Evolutionary conservation across 2,329 filamentous ascomycete genomes (phyloP).

Genomic region (Trichoderma lentiforme): DNA sequence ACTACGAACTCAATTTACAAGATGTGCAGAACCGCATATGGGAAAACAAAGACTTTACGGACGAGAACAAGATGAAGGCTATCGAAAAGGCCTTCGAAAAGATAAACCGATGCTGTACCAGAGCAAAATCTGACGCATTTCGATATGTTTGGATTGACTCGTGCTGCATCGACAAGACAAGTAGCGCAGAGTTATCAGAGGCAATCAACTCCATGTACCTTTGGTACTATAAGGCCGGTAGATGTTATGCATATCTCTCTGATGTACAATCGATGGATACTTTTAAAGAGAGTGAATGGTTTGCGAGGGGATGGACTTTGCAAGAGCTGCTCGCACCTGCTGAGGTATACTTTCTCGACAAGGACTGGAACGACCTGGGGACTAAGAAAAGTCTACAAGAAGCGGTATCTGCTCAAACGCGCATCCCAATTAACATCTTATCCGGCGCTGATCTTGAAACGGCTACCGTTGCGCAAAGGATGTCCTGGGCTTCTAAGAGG

Average conservation of each 20-base stretch:
- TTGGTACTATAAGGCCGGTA: background rate
- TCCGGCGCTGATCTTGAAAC: conserved; percentile 5
- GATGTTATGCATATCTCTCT: background rate
- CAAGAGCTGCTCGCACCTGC: background rate
- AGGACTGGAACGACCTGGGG: background rate
- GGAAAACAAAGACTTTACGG: background rate
- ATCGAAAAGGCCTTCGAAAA: background rate
- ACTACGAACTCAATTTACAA: background rate
- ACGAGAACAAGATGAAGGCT: background rate
- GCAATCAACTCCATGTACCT: conserved; percentile 7
- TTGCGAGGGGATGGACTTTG: background rate
- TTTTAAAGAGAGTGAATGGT: background rate
- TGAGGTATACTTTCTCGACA: background rate
- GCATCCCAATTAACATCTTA: background rate
- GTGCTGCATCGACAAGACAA: background rate
- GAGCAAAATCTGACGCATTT: background rate
- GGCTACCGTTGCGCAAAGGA: conserved; percentile 19
- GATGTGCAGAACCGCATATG: background rate
- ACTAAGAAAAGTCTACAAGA: background rate
- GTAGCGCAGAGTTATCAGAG: background rate
- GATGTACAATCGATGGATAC: background rate
- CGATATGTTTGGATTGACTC: background rate
- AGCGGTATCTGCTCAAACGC: background rate
- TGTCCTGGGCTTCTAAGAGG: conserved; percentile 29
- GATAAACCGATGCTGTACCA: background rate